These are phyloP conservation scores for Rhizopus sp. DNA, from an alignment of 371 early-diverging fungal genomes.

Conservation along the genomic window DNA sequence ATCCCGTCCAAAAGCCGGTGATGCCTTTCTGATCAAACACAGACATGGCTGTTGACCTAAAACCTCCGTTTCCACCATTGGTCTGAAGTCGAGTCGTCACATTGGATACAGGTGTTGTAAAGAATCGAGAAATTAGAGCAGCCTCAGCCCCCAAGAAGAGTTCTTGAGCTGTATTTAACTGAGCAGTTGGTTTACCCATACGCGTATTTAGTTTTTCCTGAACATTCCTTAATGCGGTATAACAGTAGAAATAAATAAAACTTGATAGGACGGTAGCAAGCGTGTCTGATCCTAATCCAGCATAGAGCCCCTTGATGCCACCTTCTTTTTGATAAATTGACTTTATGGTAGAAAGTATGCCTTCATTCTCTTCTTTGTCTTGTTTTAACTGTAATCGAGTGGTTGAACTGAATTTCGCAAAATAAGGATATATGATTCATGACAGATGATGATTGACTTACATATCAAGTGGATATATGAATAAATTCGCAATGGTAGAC, in stretches of 20 bases:
- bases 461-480: conserved; percentile 67
- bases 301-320: conserved; percentile 54
- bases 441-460: conserved; percentile 12
- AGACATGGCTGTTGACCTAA: conserved; percentile 27
- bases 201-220: conserved; percentile 53
- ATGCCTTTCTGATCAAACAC: conserved; percentile 54
- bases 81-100: conserved; percentile 60
- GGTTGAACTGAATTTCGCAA: conserved; percentile 29
- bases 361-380: conserved; percentile 24
- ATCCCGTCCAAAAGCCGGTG: conserved; percentile 63
- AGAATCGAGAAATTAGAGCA: conserved; percentile 59
- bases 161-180: conserved; percentile 56
- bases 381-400: conserved; percentile 45
- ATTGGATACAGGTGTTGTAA: conserved; percentile 61
- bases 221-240: conserved; percentile 55
- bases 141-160: conserved; percentile 65
- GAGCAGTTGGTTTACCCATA: conserved; percentile 39
- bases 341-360: conserved; percentile 42
- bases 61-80: conserved; percentile 30
- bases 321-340: conserved; percentile 54
- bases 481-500: conserved; percentile 56
- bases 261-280: conserved; percentile 59
- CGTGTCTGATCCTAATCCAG: conserved; percentile 59
- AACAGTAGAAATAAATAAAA: conserved; percentile 66
- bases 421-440: background rate